A percentile compares a stretch with the other conserved stretches of the same genome.
phyloP scores from a whole-genome alignment of 345 rosid genomes.

The Streptanthus diversifolius region DNA sequence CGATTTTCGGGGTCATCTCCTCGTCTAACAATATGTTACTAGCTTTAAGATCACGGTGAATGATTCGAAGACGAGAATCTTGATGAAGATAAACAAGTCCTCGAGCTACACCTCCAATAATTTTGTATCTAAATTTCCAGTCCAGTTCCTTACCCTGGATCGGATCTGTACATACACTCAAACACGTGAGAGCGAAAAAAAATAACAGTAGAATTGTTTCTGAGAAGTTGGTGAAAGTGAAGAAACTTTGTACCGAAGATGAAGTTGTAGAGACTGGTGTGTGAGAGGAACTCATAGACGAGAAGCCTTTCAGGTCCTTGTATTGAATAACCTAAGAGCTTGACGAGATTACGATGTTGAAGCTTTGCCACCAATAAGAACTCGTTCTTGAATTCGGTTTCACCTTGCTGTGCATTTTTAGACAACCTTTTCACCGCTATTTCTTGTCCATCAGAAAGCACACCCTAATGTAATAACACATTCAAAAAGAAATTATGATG shows the following conservation, averaged over 20 bases:
- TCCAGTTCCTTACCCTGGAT: constrained; percentile 21
- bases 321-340: constrained; percentile 40
- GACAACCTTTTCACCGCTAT: constrained; percentile 37
- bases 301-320: constrained; percentile 45
- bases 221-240: background rate
- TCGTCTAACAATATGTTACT: constrained; percentile 48
- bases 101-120: constrained; percentile 32
- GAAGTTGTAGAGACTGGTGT: constrained; percentile 42
- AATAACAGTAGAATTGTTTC: background rate
- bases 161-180: constrained; percentile 26
- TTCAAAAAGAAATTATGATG: background rate
- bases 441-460: constrained; percentile 29
- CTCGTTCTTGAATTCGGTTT: constrained; percentile 49
- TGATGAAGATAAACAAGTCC: constrained; percentile 42
- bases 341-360: constrained; percentile 51
- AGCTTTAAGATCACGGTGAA: constrained; percentile 58
- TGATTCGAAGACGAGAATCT: constrained; percentile 52
- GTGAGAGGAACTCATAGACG: constrained; percentile 44
- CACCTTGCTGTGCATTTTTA: constrained; percentile 37
- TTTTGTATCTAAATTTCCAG: constrained; percentile 29
- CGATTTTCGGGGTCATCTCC: constrained; percentile 53
- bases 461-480: constrained; percentile 13
- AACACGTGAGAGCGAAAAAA: background rate
- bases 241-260: constrained; percentile 35
- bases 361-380: constrained; percentile 45